Evolutionary conservation across 148 eudicot species (phyloP).

Genomic region (Amaranthus palmeri): DNA sequence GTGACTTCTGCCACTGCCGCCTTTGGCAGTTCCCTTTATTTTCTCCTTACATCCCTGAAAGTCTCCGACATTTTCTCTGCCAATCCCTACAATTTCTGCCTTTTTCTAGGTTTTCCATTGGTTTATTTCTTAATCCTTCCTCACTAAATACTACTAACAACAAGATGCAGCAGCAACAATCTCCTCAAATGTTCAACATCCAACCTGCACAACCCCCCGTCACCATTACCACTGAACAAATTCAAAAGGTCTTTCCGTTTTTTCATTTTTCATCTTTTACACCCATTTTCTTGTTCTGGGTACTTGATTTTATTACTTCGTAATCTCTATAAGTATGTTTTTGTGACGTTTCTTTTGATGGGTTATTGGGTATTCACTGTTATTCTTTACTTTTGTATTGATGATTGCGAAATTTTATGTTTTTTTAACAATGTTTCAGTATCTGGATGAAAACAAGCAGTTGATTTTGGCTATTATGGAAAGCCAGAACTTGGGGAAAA

Average conservation of each 20-base stretch:
- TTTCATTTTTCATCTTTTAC: background rate
- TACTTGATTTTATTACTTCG: constrained; percentile 2
- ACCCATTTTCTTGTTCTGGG: constrained; percentile 6
- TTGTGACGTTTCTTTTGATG: background rate
- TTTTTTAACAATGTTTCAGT: constrained; percentile 40
- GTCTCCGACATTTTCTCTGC: constrained; percentile 14
- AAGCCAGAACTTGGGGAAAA: constrained; percentile 62
- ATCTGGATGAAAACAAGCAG: constrained; percentile 77
- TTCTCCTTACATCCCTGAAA: background rate
- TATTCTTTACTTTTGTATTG: background rate
- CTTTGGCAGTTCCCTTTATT: constrained; percentile 1
- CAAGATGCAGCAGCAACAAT: constrained; percentile 28
- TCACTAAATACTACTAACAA: background rate
- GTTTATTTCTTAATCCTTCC: background rate
- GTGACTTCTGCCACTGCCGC: constrained; percentile 15
- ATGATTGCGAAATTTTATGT: background rate
- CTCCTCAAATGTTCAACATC: constrained; percentile 27
- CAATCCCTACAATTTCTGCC: constrained; percentile 9
- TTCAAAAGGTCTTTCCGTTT: constrained; percentile 52
- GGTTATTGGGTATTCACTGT: constrained; percentile 2
- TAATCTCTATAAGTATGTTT: background rate
- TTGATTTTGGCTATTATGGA: constrained; percentile 81
- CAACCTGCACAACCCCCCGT: constrained; percentile 29
- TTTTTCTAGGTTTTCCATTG: constrained; percentile 3
- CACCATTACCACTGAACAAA: constrained; percentile 55